Evolutionary conservation across 331 rosid genomes (phyloP).

Genomic region (Acacia concinna): DNA sequence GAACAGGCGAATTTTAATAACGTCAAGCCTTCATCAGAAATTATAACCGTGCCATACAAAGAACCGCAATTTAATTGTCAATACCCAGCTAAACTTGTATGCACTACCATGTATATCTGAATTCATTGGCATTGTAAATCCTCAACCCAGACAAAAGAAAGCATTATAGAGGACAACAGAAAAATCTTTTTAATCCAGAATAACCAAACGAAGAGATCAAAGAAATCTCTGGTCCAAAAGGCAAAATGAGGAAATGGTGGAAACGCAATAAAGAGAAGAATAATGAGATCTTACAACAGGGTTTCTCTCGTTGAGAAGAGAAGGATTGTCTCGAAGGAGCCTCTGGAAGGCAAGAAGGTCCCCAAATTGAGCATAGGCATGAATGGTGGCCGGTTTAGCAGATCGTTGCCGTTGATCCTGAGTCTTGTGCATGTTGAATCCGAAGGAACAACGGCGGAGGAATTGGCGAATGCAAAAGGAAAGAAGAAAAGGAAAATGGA

Average conservation of each 20-base stretch:
- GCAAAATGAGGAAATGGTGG: background rate
- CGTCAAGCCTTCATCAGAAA: background rate
- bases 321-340: constrained; percentile 71
- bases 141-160: constrained; percentile 3
- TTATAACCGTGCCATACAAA: background rate
- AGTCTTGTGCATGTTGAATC: constrained; percentile 57
- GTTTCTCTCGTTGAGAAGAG: constrained; percentile 75
- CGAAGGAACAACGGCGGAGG: constrained; percentile 6
- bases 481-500: background rate
- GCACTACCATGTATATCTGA: constrained; percentile 24
- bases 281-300: constrained; percentile 65
- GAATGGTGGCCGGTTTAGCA: constrained; percentile 75
- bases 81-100: background rate
- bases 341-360: constrained; percentile 67
- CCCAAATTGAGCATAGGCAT: constrained; percentile 70
- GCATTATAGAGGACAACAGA: background rate
- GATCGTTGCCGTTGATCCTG: constrained; percentile 67
- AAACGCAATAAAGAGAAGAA: background rate
- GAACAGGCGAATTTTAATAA: background rate
- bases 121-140: constrained; percentile 13
- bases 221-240: background rate
- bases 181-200: background rate
- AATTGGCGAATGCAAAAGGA: background rate
- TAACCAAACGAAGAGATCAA: background rate
- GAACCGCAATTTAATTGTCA: background rate